A percentile compares a stretch with the other conserved stretches of the same genome.
phyloP scores from a whole-genome alignment of 1,284 basidiomycete species.

The Cystobasidiaceae sp. region DNA sequence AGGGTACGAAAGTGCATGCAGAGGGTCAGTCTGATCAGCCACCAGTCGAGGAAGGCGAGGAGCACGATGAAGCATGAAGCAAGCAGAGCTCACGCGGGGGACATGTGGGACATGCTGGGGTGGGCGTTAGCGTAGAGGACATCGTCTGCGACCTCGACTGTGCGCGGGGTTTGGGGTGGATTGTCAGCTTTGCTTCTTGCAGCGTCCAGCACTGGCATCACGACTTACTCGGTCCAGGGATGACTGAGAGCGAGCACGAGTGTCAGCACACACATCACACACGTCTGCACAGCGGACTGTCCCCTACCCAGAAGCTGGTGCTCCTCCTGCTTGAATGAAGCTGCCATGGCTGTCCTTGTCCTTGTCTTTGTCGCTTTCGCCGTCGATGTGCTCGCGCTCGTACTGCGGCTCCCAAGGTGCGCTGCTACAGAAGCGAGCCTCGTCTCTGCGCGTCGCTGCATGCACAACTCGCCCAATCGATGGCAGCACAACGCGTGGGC shows the following conservation, averaged over 20 bases:
- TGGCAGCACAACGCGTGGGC: no score
- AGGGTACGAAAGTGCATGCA: no score
- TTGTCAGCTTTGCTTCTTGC: no score
- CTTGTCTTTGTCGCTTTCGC: not conserved
- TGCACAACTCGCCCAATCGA: not conserved
- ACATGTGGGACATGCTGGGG: constrained; percentile 83
- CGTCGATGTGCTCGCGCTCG: not conserved
- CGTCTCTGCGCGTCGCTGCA: constrained; percentile 6
- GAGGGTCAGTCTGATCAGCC: no score
- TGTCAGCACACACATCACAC: not conserved
- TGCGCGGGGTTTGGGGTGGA: constrained; percentile 68
- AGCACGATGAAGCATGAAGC: not conserved
- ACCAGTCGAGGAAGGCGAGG: not conserved
- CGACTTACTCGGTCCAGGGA: constrained; percentile 25
- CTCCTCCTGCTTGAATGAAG: constrained; percentile 31
- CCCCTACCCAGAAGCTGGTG: constrained; percentile 31
- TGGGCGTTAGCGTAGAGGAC: constrained; percentile 74
- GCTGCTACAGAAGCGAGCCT: constrained; percentile 16
- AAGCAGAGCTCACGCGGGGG: constrained; percentile 55
- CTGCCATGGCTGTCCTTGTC: not conserved
- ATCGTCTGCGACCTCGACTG: constrained; percentile 68
- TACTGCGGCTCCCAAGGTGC: constrained; percentile 5
- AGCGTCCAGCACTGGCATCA: not conserved
- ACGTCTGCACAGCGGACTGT: constrained; percentile 7
- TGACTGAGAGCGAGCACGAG: constrained; percentile 4